Evolutionary conservation across 2,329 filamentous ascomycete genomes (phyloP), one percentile per base, ranked within the genome.

Genomic region (Colletotrichum sp.): DNA sequence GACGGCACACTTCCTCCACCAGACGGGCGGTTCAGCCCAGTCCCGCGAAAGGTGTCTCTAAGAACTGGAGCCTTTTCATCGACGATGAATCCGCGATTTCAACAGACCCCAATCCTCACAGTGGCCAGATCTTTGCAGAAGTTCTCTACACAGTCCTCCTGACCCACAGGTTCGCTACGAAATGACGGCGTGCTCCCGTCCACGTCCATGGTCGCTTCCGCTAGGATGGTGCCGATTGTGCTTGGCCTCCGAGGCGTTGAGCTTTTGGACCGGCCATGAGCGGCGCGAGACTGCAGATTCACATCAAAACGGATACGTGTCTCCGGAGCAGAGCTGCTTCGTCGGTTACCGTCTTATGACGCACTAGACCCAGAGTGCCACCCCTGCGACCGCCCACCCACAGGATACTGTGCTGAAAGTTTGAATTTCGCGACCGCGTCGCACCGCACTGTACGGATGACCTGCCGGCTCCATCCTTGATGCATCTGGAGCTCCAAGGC

Each of bases 311-410:
- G 24, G 69, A 43, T 43, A 72, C 69, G 55, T 73, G 48, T 56
- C 38, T 21, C 38, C 43, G 62, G 55, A 60, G 9, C 38, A 68
- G 56, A 58, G 16, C 13, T 43, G 32, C 43, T 28, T 68, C 30
- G 73, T 73, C 62, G 56, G 38, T 73, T 75, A 75, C 69, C 73
- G 64, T 68, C 64, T 64, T 58, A 73, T 73, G 73, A 75, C 70
- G 73, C 73, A 75, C 70, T 73, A 68, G 64, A 58, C 69, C 56
- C 32, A 64, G 73, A 67, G 56, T 56, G 34, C 56, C 34, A 30
- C 58, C 70, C 73, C 28, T 73, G 70, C 56, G 34, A 30, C 34
- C 30, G 21, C 68, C 38, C 52, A 6, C 21, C 30, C 26, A 15
- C 32, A 48, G n/a, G n/a, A 48, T 2, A 65, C 73, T 75, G 73